phyloP scores from a whole-genome alignment of 2,329 filamentous ascomycete species.

The Trichoderma atroviride region DNA sequence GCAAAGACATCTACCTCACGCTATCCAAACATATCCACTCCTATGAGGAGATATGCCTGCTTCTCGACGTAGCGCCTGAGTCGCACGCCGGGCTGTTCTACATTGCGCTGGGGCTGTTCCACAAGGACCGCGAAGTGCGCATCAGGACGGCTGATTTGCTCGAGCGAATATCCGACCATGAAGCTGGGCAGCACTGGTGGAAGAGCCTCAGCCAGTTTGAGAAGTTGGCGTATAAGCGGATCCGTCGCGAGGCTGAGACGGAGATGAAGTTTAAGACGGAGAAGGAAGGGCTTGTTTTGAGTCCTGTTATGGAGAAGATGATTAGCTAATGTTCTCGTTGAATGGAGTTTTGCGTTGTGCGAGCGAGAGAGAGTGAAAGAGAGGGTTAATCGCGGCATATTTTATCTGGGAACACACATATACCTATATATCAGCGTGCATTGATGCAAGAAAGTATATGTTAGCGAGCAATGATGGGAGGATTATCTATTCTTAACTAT shows the following conservation, averaged over 20 bases:
- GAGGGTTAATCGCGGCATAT: neutral
- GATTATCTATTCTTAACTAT: neutral
- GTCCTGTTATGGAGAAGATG: constrained; percentile 49
- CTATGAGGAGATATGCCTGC: constrained; percentile 83
- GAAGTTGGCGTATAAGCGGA: constrained; percentile 80
- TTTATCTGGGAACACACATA: constrained; percentile 13
- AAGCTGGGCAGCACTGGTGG: constrained; percentile 95
- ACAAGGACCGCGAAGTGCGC: constrained; percentile 80
- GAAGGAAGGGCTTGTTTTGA: constrained; percentile 44
- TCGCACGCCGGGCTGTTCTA: constrained; percentile 90
- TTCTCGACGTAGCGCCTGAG: constrained; percentile 81
- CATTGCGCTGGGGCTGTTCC: constrained; percentile 85
- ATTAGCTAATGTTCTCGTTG: constrained; percentile 47
- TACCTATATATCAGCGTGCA: neutral
- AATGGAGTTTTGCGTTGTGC: neutral
- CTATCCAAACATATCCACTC: constrained; percentile 74
- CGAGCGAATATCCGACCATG: constrained; percentile 80
- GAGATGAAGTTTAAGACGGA: constrained; percentile 53
- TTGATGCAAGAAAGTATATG: neutral
- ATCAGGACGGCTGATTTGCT: constrained; percentile 76
- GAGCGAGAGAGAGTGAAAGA: neutral
- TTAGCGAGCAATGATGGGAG: neutral
- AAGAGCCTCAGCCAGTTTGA: constrained; percentile 81
- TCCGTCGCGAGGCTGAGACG: constrained; percentile 66
- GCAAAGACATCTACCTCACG: constrained; percentile 82